Percentiles rank a stretch among this genome's conserved stretches.
Conservation (phyloP, 2,329 filamentous ascomycete species). For the Fusarium veterinarium region DNA sequence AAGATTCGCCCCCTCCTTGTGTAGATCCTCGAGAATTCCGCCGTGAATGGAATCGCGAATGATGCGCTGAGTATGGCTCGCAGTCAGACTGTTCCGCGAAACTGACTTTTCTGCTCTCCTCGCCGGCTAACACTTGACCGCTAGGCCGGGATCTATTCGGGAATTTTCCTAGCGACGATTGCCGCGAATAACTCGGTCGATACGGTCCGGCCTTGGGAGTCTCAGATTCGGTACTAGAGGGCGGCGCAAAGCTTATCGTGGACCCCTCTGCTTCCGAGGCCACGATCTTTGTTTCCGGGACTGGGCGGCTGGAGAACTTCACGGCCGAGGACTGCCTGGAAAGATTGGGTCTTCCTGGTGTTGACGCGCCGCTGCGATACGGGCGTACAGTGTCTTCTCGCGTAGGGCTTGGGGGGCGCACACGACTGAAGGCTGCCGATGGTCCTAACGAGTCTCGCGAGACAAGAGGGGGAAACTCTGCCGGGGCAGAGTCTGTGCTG, state of each 20-base stretch:
- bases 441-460: slow-evolving; percentile 23
- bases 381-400: slow-evolving; percentile 37
- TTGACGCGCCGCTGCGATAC: slow-evolving; percentile 37
- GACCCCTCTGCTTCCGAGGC: slow-evolving; percentile 67
- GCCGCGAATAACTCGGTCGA: slow-evolving; percentile 53
- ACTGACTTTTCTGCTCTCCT: slow-evolving; percentile 70
- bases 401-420: slow-evolving; percentile 43
- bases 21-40: slow-evolving; percentile 51
- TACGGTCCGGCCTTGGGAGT: slow-evolving; percentile 46
- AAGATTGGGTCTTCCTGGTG: slow-evolving; percentile 57
- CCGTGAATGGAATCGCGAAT: slow-evolving; percentile 51
- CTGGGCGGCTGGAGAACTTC: slow-evolving; percentile 78
- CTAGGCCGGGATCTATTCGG: slow-evolving; percentile 72
- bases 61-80: slow-evolving; percentile 30
- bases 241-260: slow-evolving; percentile 74
- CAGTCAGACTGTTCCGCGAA: slow-evolving; percentile 61
- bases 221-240: slow-evolving; percentile 44
- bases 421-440: slow-evolving; percentile 22
- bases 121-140: slow-evolving; percentile 65
- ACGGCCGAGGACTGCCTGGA: slow-evolving; percentile 65
- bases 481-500: slow-evolving; percentile 18
- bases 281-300: slow-evolving; percentile 76
- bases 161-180: slow-evolving; percentile 67
- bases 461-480: slow-evolving; percentile 41
- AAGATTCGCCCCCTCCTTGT: slow-evolving; percentile 49